phyloP scores from a whole-genome alignment of 2,329 filamentous ascomycete genomes.

The Epicoccum sorghinum region DNA sequence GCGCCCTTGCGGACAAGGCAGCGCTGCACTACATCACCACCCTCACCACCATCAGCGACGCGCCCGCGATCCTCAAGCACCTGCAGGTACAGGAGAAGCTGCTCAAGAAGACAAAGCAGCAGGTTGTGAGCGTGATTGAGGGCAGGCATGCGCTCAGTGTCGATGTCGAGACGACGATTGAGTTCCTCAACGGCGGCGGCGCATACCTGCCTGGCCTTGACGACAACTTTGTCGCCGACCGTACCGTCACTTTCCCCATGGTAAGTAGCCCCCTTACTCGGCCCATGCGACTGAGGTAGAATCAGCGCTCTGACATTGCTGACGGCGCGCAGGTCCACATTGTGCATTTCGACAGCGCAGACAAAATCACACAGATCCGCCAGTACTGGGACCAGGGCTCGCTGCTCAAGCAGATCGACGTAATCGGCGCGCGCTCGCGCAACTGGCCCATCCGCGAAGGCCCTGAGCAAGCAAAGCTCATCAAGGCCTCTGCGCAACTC shows the following conservation, averaged over 20 bases:
- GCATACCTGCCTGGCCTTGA: conserved; percentile 87
- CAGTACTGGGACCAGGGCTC: conserved; percentile 95
- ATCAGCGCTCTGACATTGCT: not conserved
- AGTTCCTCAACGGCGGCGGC: conserved; percentile 82
- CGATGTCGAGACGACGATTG: conserved; percentile 81
- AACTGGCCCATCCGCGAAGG: conserved; percentile 96
- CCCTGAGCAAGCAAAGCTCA: conserved; percentile 80
- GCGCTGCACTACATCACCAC: conserved; percentile 84
- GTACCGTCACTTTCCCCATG: conserved; percentile 77
- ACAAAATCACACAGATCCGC: conserved; percentile 85
- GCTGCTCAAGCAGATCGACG: conserved; percentile 88
- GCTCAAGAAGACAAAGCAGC: conserved; percentile 83
- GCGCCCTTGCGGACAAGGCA: conserved; percentile 53
- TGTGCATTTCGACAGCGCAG: conserved; percentile 77
- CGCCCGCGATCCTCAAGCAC: conserved; percentile 82
- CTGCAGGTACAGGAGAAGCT: conserved; percentile 72
- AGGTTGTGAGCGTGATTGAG: conserved; percentile 76
- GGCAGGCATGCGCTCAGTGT: conserved; percentile 70
- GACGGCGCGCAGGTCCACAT: conserved; percentile 65
- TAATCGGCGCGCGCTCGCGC: conserved; percentile 86
- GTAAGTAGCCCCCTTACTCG: conserved; percentile 60
- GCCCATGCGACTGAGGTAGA: too few species aligned
- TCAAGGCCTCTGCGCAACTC: conserved; percentile 61
- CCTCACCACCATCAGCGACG: conserved; percentile 72
- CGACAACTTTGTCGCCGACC: conserved; percentile 91